A percentile compares a stretch with the other conserved stretches of the same genome.
phyloP scores from a whole-genome alignment of 169 alveolate genomes.

The Eimeria falciformis region DNA sequence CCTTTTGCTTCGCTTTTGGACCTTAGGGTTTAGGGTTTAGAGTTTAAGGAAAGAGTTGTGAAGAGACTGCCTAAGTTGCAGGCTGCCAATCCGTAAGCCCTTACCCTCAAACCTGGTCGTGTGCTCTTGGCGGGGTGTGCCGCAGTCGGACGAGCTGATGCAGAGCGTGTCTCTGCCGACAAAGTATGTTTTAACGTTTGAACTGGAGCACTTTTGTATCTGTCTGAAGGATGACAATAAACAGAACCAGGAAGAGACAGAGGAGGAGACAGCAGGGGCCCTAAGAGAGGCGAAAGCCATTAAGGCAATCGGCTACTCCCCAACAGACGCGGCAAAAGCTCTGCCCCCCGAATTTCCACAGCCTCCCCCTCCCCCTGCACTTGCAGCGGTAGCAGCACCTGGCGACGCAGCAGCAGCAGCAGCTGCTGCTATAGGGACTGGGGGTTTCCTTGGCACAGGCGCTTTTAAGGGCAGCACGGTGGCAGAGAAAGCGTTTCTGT shows the following conservation, averaged over 20 bases:
- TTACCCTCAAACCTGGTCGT: not conserved
- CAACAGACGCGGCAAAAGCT: slow-evolving; percentile 31
- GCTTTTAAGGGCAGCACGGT: too few relatives aligned
- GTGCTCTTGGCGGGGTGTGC: not conserved
- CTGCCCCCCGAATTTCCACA: slow-evolving; percentile 46
- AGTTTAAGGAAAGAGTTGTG: too few relatives aligned
- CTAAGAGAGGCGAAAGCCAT: slow-evolving; percentile 1
- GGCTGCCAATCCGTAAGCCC: not conserved
- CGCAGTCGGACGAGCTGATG: slow-evolving; percentile 79
- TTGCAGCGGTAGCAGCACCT: slow-evolving; percentile 37
- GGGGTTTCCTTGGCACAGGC: not conserved
- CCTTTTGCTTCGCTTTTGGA: not conserved
- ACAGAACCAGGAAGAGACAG: not conserved
- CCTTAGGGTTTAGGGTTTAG: too few relatives aligned
- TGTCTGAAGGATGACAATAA: slow-evolving; percentile 80
- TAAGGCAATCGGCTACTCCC: slow-evolving; percentile 60
- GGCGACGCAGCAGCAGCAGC: slow-evolving; percentile 16
- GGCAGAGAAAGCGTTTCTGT: slow-evolving; percentile 77
- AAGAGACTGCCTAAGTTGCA: not conserved
- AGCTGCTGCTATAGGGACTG: not conserved
- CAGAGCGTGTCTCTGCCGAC: slow-evolving; percentile 84
- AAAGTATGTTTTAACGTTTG: slow-evolving; percentile 80
- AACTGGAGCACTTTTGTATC: slow-evolving; percentile 79
- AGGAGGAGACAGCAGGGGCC: slow-evolving; percentile 33
- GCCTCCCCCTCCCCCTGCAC: slow-evolving; percentile 28